Evolutionary conservation across 805 yeast species (phyloP).

Genomic region (Yarrowia sp.): DNA sequence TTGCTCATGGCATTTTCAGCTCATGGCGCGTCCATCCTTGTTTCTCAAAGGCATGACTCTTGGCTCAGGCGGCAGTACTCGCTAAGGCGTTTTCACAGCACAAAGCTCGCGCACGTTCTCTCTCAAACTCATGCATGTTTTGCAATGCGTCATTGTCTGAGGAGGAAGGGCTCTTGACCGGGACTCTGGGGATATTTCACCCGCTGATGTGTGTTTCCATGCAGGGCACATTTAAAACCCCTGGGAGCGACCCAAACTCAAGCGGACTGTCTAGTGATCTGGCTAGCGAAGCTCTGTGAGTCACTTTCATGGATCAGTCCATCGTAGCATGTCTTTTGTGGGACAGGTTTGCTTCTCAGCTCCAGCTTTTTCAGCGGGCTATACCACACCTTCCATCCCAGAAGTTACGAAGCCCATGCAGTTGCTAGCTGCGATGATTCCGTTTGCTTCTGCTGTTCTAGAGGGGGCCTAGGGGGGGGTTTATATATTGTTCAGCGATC

Average conservation of each 20-base stretch:
- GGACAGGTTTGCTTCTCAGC: constrained; percentile 17
- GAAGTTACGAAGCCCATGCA: background rate
- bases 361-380: constrained; percentile 4
- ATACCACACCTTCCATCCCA: constrained; percentile 2
- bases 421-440: background rate
- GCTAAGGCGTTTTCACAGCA: constrained; percentile 10
- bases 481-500: background rate
- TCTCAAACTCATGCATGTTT: constrained; percentile 2
- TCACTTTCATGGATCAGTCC: constrained; percentile 12
- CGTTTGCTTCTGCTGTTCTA: constrained; percentile 8
- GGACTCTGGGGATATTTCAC: background rate
- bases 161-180: background rate
- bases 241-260: constrained; percentile 21
- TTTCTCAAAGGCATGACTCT: constrained; percentile 11
- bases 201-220: constrained; percentile 8
- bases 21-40: constrained; percentile 4
- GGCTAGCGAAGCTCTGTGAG: background rate
- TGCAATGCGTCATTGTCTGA: background rate
- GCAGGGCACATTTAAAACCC: constrained; percentile 19
- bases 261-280: constrained; percentile 1
- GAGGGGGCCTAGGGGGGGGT: background rate
- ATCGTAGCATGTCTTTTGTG: background rate
- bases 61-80: constrained; percentile 13
- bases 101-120: background rate
- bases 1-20: constrained; percentile 7